A percentile compares a stretch with the other conserved stretches of the same genome.
Conservation (phyloP, 768 basidiomycete species). For the Pholiota molesta region DNA sequence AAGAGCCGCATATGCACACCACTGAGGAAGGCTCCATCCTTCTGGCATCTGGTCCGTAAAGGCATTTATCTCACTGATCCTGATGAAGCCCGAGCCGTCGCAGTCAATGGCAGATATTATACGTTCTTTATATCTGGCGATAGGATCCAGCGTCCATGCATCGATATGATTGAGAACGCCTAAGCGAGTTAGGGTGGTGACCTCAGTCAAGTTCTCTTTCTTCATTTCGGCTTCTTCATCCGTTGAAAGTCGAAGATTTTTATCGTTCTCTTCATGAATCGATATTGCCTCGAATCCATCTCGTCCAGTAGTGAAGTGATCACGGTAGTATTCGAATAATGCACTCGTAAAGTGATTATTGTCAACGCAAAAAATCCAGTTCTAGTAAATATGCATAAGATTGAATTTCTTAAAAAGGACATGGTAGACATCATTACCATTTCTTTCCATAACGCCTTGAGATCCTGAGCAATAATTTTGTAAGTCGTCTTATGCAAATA, state of each 20-base stretch:
- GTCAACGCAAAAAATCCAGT: conserved; percentile 30
- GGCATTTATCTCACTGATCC: too few species aligned
- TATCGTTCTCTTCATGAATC: neutral
- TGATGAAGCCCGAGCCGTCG: conserved; percentile 24
- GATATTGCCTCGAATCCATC: neutral
- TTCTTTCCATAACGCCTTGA: conserved; percentile 17
- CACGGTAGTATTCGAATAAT: conserved; percentile 25
- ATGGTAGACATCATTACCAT: conserved; percentile 6
- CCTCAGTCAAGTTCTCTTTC: neutral
- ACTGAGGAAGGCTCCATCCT: too few species aligned
- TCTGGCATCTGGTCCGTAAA: too few species aligned
- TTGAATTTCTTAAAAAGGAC: too few species aligned
- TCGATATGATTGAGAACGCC: conserved; percentile 16
- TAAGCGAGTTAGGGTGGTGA: conserved; percentile 1
- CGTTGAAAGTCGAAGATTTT: neutral
- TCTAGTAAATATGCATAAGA: conserved; percentile 4
- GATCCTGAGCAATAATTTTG: conserved; percentile 6
- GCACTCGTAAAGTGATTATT: conserved; percentile 23
- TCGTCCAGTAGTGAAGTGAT: conserved; percentile 16
- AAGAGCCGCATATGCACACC: conserved; percentile 5
- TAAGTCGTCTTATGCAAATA: neutral
- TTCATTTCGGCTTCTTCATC: neutral
- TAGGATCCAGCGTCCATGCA: conserved; percentile 23
- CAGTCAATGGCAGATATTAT: conserved; percentile 22
- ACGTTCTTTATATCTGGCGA: conserved; percentile 11